Evolutionary conservation across 768 basidiomycete genomes (phyloP).

Genomic region (Asterophora lycoperdoides): DNA sequence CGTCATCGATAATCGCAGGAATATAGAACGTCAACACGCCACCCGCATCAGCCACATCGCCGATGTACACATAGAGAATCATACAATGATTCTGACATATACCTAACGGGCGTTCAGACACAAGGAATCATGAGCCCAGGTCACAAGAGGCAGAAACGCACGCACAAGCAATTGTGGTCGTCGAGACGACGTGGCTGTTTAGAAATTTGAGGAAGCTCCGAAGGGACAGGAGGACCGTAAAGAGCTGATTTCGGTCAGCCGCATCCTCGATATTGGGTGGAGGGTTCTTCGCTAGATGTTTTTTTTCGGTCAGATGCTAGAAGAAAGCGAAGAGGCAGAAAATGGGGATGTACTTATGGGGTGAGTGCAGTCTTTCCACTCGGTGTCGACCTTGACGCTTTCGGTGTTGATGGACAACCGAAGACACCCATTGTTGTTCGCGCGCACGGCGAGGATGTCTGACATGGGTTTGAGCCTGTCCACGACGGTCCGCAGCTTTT

Average conservation of each 20-base stretch:
- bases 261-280: slow-evolving; percentile 35
- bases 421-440: slow-evolving; percentile 57
- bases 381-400: slow-evolving; percentile 71
- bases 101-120: slow-evolving; percentile 39
- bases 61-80: slow-evolving; percentile 88
- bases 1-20: slow-evolving; percentile 68
- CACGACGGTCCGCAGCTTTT: slow-evolving; percentile 72
- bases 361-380: slow-evolving; percentile 71
- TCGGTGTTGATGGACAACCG: slow-evolving; percentile 61
- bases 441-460: slow-evolving; percentile 62
- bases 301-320: slow-evolving; percentile 2
- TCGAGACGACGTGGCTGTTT: slow-evolving; percentile 74
- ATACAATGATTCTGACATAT: slow-evolving; percentile 80
- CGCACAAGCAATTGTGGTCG: slow-evolving; percentile 82
- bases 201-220: slow-evolving; percentile 80
- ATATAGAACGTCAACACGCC: slow-evolving; percentile 89
- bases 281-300: slow-evolving; percentile 13
- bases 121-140: not conserved
- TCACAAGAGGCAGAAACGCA: slow-evolving; percentile 9
- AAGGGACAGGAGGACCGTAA: slow-evolving; percentile 64
- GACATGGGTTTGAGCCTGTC: slow-evolving; percentile 72
- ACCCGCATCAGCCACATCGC: slow-evolving; percentile 71
- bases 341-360: slow-evolving; percentile 46
- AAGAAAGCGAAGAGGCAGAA: not conserved
- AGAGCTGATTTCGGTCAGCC: slow-evolving; percentile 53